A percentile compares a stretch with the other conserved stretches of the same genome.
phyloP scores from a whole-genome alignment of 495 filamentous ascomycete species.

The Letharia columbiana region DNA sequence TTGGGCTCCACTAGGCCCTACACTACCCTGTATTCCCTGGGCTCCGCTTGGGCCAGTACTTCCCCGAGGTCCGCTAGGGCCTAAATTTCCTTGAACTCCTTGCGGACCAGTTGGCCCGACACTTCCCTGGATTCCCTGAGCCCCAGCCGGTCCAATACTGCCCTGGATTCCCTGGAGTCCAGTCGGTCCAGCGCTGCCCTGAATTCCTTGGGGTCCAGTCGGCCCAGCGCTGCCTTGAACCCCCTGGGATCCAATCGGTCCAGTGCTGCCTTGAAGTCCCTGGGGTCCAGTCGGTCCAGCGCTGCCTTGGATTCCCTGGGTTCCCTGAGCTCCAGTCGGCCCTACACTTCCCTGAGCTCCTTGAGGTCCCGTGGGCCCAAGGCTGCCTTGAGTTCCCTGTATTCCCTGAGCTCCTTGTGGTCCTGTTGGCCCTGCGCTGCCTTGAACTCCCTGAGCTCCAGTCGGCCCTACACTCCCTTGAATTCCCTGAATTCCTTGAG shows the following conservation, averaged over 20 bases:
- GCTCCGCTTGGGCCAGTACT: background rate
- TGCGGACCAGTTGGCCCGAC: too few relatives aligned
- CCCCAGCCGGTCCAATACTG: background rate
- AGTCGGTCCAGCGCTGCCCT: constrained; percentile 4
- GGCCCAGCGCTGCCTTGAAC: background rate
- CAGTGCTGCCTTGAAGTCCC: background rate
- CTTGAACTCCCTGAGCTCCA: background rate
- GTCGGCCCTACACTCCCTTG: background rate
- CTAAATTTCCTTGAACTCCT: background rate
- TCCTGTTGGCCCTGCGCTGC: background rate
- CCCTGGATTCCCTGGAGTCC: background rate
- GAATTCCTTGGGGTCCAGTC: background rate
- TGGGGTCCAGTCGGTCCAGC: constrained; percentile 9
- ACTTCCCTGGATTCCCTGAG: background rate
- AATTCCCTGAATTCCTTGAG: background rate
- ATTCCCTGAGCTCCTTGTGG: background rate
- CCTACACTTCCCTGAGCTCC: background rate
- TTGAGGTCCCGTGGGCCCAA: background rate
- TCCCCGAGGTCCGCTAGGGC: background rate
- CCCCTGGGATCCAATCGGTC: background rate
- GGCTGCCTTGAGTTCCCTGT: background rate
- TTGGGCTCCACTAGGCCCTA: constrained; percentile 5
- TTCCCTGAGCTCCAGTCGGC: background rate
- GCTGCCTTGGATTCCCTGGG: background rate
- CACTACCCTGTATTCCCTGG: background rate